These are phyloP conservation scores for Solanum acaule DNA, from an alignment of 257 asterid species.

Conservation along the genomic window DNA sequence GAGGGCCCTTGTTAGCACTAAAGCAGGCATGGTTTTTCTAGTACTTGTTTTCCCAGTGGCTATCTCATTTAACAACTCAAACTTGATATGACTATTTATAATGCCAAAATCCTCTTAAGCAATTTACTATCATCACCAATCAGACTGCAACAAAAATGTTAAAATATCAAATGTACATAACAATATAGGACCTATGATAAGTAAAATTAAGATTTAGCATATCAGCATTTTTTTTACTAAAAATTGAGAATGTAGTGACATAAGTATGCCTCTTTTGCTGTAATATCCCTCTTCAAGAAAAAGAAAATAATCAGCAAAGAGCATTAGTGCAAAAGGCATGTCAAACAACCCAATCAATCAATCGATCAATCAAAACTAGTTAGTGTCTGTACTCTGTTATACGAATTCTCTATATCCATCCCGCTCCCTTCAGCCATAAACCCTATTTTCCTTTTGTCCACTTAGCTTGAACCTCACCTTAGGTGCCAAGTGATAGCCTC, in stretches of 20 bases:
- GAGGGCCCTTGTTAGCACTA: constrained; percentile 15
- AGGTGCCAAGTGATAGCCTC: not conserved
- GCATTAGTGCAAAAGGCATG: not conserved
- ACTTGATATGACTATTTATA: not conserved
- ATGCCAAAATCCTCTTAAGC: not conserved
- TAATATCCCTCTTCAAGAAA: not conserved
- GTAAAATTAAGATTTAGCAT: not conserved
- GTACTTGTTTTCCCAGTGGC: not conserved
- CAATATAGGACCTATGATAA: not conserved
- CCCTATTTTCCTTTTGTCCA: not conserved
- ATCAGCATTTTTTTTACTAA: not conserved
- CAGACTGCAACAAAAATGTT: not conserved
- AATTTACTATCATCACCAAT: not conserved
- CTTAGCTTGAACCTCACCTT: not conserved
- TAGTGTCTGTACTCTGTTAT: not conserved
- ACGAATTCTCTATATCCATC: not conserved
- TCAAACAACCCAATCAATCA: not conserved
- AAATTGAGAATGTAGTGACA: not conserved
- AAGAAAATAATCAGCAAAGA: not conserved
- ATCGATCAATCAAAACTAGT: not conserved
- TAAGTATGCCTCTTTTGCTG: not conserved
- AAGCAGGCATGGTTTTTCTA: constrained; percentile 30
- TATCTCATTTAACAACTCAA: constrained; percentile 3
- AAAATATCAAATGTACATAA: not conserved
- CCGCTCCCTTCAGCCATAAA: not conserved